Evolutionary conservation across 768 basidiomycete genomes (phyloP), one percentile per base, ranked within the genome.

Genomic region (Xanthoconium stramineum): DNA sequence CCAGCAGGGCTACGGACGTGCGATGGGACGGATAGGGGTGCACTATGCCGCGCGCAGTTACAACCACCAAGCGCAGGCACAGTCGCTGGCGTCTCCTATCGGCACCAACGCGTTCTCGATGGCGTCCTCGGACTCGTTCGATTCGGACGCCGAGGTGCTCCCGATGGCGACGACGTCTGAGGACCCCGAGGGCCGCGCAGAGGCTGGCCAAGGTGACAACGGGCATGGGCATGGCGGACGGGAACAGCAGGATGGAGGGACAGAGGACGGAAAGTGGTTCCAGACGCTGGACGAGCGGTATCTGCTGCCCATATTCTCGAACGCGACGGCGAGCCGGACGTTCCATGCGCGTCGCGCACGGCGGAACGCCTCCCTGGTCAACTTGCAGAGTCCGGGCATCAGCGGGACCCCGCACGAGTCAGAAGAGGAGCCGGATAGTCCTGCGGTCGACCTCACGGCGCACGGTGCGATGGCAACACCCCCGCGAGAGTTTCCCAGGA

Each of bases 281-380:
- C 94, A 94, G 63, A 80, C 88, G 44, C 74, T 99, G 38, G 96
- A 99, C 72, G 94, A 99, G 74, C 82, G 93, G 61, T 99, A 96
- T 70, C 76, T 99, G 19, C 73, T 98, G 3, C 95, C 95, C 20
- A 76, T 98, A 37, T 98, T 94, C 76, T 92, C 91, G 47, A 94
- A 94, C 66, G 91, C 90, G 15, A 93, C 92, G 0, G 92, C 92
- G 17, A 91, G 88, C 60, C 79, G 91, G 63, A 88, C 87, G 58
- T 92, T 91, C 78, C 86, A 94, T 64, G 91, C 91, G 3, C 83
- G 89, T 32, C 76, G 82, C 47, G 86, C 86, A 7, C 79, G 87
- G 45, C 75, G 85, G 58, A 71, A 72, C 14, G 66, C 74, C 6
- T 69, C 76, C 2, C 57, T 65, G n/a, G 57, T 37, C 15, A 47